Conservation (phyloP, 2,329 filamentous ascomycete species). For the Exophiala viscosa region DNA sequence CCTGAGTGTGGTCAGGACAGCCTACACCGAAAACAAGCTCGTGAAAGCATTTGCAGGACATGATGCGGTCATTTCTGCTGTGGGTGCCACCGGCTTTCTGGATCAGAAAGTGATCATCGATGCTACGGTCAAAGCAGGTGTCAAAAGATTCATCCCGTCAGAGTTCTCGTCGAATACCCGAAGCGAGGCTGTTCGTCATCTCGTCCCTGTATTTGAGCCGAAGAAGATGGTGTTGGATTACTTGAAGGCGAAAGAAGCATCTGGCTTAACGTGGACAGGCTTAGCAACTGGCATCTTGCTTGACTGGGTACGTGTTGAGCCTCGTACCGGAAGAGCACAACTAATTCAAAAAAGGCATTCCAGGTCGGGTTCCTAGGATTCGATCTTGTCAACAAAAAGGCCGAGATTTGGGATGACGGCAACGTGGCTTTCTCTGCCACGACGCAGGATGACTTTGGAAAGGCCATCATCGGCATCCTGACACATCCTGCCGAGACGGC, state of each 20-base stretch:
- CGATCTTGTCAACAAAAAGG: conserved; percentile 40
- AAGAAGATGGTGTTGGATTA: conserved; percentile 32
- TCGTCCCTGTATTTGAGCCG: conserved; percentile 32
- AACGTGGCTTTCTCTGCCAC: conserved; percentile 47
- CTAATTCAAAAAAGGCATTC: conserved; percentile 23
- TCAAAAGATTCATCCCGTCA: conserved; percentile 41
- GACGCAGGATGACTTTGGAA: conserved; percentile 45
- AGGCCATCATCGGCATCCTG: conserved; percentile 49
- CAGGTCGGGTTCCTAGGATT: conserved; percentile 45
- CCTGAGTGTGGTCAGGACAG: conserved; percentile 45
- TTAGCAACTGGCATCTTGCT: conserved; percentile 34
- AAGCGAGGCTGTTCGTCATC: conserved; percentile 27
- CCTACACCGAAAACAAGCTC: conserved; percentile 47
- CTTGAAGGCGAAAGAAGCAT: conserved; percentile 24
- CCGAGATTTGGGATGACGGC: conserved; percentile 50
- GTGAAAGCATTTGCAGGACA: conserved; percentile 53
- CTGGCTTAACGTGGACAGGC: conserved; percentile 32
- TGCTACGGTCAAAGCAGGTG: conserved; percentile 37
- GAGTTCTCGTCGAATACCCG: conserved; percentile 34
- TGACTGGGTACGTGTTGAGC: conserved; percentile 31
- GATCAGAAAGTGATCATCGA: conserved; percentile 41
- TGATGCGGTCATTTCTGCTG: conserved; percentile 53
- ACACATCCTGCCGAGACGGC: conserved; percentile 50
- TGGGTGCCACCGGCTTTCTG: conserved; percentile 40
- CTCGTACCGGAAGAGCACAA: neutral